Conservation (phyloP, 495 filamentous ascomycete genomes). For the Penicillium salamii region DNA sequence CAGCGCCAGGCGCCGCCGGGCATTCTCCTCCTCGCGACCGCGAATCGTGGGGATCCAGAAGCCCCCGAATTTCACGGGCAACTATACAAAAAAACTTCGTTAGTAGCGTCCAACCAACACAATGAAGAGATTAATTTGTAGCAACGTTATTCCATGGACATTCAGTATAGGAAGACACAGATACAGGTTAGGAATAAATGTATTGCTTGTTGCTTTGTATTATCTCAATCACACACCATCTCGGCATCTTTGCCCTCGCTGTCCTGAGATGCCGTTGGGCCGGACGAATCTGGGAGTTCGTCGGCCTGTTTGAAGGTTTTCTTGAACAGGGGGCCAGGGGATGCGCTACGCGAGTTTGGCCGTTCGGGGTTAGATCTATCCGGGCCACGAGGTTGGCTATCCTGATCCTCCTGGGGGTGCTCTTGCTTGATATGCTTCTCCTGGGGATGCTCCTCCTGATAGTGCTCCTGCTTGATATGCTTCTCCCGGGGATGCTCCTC, state of each 20-base stretch:
- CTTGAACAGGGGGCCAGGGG: slow-evolving; percentile 47
- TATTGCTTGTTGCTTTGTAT: neutral
- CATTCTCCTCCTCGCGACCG: too few relatives aligned
- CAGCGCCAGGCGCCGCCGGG: too few relatives aligned
- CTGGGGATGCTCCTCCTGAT: too few relatives aligned
- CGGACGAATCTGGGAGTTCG: slow-evolving; percentile 50
- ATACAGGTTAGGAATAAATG: neutral
- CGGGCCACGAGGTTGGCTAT: slow-evolving; percentile 47
- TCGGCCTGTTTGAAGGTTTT: slow-evolving; percentile 58
- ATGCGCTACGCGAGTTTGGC: slow-evolving; percentile 45
- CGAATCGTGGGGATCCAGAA: too few relatives aligned
- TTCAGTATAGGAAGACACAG: slow-evolving; percentile 1
- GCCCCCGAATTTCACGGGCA: too few relatives aligned
- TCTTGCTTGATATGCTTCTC: too few relatives aligned
- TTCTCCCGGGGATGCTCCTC: too few relatives aligned
- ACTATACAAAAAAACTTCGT: neutral
- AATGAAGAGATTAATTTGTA: too few relatives aligned
- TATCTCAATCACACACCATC: slow-evolving; percentile 51
- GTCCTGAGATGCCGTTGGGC: slow-evolving; percentile 19
- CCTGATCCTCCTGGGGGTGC: slow-evolving; percentile 38
- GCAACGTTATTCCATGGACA: neutral
- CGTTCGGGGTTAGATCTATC: slow-evolving; percentile 50
- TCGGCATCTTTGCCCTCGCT: slow-evolving; percentile 27
- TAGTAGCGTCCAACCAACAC: slow-evolving; percentile 8
- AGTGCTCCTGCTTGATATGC: too few relatives aligned